phyloP scores from a whole-genome alignment of 2,329 filamentous ascomycete genomes.

The Graphilbum ipis-grandicollis region DNA sequence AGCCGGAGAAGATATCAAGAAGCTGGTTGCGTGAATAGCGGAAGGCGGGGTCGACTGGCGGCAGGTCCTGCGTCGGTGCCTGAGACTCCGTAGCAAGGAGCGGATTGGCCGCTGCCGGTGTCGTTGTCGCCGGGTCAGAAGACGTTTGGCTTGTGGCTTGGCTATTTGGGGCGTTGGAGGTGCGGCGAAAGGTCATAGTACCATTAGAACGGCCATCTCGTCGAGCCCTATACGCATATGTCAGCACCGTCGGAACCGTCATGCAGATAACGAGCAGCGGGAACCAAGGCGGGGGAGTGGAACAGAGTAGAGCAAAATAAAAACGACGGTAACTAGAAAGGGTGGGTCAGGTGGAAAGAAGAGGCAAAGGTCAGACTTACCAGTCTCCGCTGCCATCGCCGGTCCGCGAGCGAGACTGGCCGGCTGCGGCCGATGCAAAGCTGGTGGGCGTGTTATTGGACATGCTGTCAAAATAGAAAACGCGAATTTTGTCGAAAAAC shows the following conservation, averaged over 20 bases:
- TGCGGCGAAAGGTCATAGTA: conserved; percentile 46
- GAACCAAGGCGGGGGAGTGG: too few species aligned
- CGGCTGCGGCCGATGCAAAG: conserved; percentile 70
- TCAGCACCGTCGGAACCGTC: too few species aligned
- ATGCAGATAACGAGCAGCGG: too few species aligned
- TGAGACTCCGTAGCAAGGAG: conserved; percentile 14
- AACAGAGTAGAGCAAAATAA: too few species aligned
- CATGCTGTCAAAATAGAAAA: too few species aligned
- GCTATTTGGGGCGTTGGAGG: conserved; percentile 38
- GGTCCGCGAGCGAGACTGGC: conserved; percentile 46
- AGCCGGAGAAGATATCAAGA: conserved; percentile 46
- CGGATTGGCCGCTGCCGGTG: conserved; percentile 3
- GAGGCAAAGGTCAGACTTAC: conserved; percentile 2
- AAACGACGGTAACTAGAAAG: not conserved
- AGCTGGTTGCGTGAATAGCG: conserved; percentile 70
- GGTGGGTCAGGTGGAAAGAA: not conserved
- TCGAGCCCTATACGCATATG: conserved; percentile 30
- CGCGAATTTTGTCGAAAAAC: not conserved
- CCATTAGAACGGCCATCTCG: conserved; percentile 43
- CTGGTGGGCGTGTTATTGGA: conserved; percentile 57
- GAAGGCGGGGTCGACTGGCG: conserved; percentile 28
- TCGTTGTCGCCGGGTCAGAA: conserved; percentile 3
- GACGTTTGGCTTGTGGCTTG: conserved; percentile 9
- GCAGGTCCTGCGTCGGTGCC: conserved; percentile 16
- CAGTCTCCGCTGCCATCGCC: conserved; percentile 15